Base-by-base conservation (phyloP, 75 land plant species). In the Gnetum montanum region DNA sequence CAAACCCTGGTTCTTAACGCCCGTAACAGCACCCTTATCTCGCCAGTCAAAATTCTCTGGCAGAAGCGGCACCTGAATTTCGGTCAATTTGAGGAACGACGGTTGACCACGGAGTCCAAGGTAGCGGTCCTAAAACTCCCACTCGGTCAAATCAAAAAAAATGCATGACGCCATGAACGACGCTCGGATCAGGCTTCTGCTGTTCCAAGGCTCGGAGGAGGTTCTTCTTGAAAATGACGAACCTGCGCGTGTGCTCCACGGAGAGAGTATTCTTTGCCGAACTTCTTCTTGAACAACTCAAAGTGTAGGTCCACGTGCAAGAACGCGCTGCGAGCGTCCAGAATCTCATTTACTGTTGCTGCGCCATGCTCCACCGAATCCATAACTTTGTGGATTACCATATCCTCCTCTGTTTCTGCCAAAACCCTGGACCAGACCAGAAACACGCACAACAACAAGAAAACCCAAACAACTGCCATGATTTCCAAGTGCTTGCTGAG, bases 111-210 rank as follows among this genome's bases (percentile, higher is more conserved):
- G 55, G 34, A 82, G 63, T 8, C 94, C 90, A 1, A 84, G 67
- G 46, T 61, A 70, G 30, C 49, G 57, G 8, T 57, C 13, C 25
- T 54, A 31, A 45, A 88, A 93, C 71, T 93, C 94, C 31, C 62
- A 70, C 43, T 72, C 77, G 15, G 94, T 81, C 53, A 93, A 70
- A 43, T 93, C 94, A 34, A 84, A 84, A 82, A 84, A 93, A 68
- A 72, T 78, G 27, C n/a, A 90, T 93, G 22, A 93, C 67, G 13
- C 94, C 94, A 60, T 93, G 94, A 27, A 34, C 59, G n/a, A 90
- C 94, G 0, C 69, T 27, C 8, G 94, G 94, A 36, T 93, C 98
- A 15, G 88, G 65, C 61, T 58, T 68, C 94, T 93, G 98, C 74
- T 88, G 86, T 22, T 75, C 47, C 41, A 62, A 12, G 10, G 94